Base-by-base conservation (phyloP, 164 flowering plant genomes). In the Sextonia rubra region DNA sequence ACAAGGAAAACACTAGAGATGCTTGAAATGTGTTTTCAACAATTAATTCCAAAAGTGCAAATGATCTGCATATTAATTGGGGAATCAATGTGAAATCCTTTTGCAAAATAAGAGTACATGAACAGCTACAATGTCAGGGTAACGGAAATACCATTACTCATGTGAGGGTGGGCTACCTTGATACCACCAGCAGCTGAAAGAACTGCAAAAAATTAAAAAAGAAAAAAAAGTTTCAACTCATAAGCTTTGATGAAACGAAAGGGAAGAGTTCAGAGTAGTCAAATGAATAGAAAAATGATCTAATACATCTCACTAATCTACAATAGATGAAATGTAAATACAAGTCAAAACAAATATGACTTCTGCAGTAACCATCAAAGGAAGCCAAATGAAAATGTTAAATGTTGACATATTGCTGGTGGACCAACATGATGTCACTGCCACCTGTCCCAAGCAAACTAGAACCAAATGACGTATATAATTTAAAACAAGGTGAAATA, bases 161-260 rank as follows among this genome's bases (percentile, higher is more conserved):
- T 82, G 49, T 79, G 69, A 3, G 98, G 98, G 68, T 84, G 86
- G 75, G 86, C 86, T 49, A 95, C 88, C 83, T 87, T 90, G 90
- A 95, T 91, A 69, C 99, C 99, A 1, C 98, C 98, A 77, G 91
- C 79, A 73, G 99, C 99, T 64, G 99, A 95, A 71, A 95, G 95
- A 77, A 95, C 99, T 95, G 94, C 73, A 65, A 73, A 65, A 58
- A 49, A 29, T 29, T 29, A 29, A 29, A 49, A 49, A 17, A 1
- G 17, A 12, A 14, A 48, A 25, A 64, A 68, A 23, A 68, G 12
- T 37, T 12, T 24, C 44, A 29, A 15, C 18, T 68, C 70, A 68
- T 23, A 26, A 68, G 17, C 22, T 22, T 24, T 32, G 69, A 32
- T 14, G 69, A n/a, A 32, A 12, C 24, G 8, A 32, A 32, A 49